A percentile compares a stretch with the other conserved stretches of the same genome.
These are phyloP conservation scores for Aspergillus oerlinghausenensis DNA, from an alignment of 2,329 filamentous ascomycete genomes.

Conservation along the genomic window DNA sequence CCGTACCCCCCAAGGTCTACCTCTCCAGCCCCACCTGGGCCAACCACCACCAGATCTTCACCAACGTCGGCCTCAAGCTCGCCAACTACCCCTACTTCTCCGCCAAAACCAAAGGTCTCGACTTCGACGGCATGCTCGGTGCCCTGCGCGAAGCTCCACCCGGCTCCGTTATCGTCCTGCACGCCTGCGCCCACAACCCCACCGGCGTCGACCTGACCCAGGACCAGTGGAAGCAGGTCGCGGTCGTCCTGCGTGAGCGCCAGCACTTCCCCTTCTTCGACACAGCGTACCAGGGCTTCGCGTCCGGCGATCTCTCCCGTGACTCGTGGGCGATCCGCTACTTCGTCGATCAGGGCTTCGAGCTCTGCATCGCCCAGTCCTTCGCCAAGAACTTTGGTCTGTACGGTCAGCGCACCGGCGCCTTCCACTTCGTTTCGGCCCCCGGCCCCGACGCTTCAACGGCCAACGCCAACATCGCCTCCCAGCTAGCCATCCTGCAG, in stretches of 20 bases:
- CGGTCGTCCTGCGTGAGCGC: conserved; percentile 68
- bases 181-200: conserved; percentile 96
- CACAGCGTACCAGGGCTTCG: conserved; percentile 95
- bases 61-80: conserved; percentile 74
- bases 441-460: conserved; percentile 63
- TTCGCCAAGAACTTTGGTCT: conserved; percentile 70
- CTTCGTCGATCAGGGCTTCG: conserved; percentile 89
- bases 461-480: conserved; percentile 63
- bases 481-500: conserved; percentile 89
- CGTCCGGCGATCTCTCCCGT: conserved; percentile 77
- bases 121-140: conserved; percentile 82
- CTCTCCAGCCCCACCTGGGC: conserved; percentile 95
- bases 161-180: conserved; percentile 81
- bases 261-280: conserved; percentile 98
- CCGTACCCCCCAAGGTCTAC: conserved; percentile 65
- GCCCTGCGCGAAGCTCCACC: conserved; percentile 67
- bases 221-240: conserved; percentile 92
- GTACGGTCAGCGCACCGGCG: conserved; percentile 92
- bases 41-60: conserved; percentile 98
- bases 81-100: conserved; percentile 92
- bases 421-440: conserved; percentile 86
- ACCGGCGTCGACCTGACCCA: conserved; percentile 92
- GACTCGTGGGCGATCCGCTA: conserved; percentile 92
- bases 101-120: conserved; percentile 80
- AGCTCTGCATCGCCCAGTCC: conserved; percentile 55